A percentile compares a stretch with the other conserved stretches of the same genome.
These are phyloP conservation scores for Schizochytrium sp. DNA, from an alignment of 108 stramenopile genomes.

Conservation along the genomic window DNA sequence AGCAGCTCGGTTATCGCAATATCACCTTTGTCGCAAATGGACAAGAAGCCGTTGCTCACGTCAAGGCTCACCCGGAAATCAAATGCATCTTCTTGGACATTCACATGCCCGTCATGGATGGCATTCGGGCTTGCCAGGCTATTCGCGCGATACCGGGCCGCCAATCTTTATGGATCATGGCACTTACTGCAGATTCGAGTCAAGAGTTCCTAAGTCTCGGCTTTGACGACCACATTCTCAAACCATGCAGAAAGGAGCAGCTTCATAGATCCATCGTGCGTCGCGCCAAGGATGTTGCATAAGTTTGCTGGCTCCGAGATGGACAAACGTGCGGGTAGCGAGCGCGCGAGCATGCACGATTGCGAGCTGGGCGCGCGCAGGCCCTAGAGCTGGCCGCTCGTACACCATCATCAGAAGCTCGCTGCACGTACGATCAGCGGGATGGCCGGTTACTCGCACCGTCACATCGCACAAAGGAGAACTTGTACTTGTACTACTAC, in stretches of 20 bases:
- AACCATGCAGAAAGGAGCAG: background rate
- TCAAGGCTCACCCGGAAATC: background rate
- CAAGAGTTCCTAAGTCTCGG: background rate
- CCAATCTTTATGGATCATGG: background rate
- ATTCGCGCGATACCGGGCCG: background rate
- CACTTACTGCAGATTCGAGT: background rate
- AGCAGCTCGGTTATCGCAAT: background rate
- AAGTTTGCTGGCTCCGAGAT: background rate
- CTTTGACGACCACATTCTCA: background rate
- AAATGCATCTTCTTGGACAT: constrained; percentile 17
- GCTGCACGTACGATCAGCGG: too few species aligned
- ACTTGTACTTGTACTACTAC: too few species aligned
- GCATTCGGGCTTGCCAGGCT: background rate
- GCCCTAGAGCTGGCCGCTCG: too few species aligned
- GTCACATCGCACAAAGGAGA: too few species aligned
- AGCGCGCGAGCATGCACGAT: too few species aligned
- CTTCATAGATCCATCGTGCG: background rate
- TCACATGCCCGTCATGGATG: constrained; percentile 26
- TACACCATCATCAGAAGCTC: too few species aligned
- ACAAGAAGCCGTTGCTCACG: background rate
- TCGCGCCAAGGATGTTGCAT: background rate
- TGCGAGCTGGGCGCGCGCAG: too few species aligned
- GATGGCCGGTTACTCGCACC: too few species aligned
- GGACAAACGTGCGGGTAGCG: too few species aligned
- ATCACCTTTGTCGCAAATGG: background rate